Evolutionary conservation across 768 basidiomycete species (phyloP).

Genomic region (Leucosporidium scottii): DNA sequence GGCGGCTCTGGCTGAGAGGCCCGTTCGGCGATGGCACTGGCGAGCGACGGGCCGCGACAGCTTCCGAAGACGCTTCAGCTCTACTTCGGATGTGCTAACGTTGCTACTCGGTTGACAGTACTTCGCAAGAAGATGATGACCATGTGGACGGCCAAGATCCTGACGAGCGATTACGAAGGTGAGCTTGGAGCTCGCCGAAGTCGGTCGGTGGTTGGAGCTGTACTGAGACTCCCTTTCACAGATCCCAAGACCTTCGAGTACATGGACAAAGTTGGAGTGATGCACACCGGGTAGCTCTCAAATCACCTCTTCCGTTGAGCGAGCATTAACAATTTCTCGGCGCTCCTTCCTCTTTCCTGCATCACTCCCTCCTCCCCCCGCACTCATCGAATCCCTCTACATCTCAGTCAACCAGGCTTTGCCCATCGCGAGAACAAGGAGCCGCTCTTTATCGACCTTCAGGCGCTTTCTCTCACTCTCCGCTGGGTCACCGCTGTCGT

Average conservation of each 20-base stretch:
- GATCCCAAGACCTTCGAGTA: constrained; percentile 7
- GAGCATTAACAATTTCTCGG: neutral
- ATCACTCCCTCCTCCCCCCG: neutral
- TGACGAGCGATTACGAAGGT: constrained; percentile 11
- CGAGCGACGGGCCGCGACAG: no score
- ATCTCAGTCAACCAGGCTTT: no score
- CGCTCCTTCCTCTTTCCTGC: neutral
- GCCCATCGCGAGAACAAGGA: neutral
- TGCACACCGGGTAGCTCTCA: constrained; percentile 31
- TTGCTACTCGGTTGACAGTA: no score
- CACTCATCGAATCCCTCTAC: no score
- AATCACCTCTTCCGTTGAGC: no score
- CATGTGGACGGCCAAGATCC: constrained; percentile 5
- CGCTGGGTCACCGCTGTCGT: constrained; percentile 16
- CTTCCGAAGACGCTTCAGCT: no score
- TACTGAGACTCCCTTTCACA: neutral
- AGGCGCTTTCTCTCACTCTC: neutral
- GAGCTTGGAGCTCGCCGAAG: neutral
- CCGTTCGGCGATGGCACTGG: no score
- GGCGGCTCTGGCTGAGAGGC: no score
- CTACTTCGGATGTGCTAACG: no score
- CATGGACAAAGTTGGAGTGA: constrained; percentile 18
- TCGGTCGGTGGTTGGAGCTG: neutral
- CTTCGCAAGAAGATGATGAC: constrained; percentile 13
- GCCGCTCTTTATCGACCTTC: constrained; percentile 16